Conservation (phyloP, 2,329 filamentous ascomycete genomes). For the Bipolaris cookei region DNA sequence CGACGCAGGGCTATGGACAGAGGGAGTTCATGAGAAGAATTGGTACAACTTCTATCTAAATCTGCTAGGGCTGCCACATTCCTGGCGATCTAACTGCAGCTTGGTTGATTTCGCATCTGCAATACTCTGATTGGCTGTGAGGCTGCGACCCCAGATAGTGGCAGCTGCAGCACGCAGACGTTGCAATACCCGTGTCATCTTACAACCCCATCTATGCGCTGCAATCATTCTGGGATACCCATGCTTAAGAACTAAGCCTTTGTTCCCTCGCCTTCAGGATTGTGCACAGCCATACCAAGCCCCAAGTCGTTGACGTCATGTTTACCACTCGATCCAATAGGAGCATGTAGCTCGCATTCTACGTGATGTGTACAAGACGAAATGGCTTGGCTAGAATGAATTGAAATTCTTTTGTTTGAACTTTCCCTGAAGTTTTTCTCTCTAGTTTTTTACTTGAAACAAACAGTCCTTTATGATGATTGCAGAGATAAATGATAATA, state of each 20-base stretch:
- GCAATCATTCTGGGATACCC: neutral
- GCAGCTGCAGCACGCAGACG: neutral
- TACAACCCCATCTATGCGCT: neutral
- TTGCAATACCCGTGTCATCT: neutral
- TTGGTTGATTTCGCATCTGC: neutral
- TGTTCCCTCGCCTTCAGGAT: neutral
- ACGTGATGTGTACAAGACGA: conserved; percentile 2
- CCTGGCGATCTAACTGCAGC: conserved; percentile 3
- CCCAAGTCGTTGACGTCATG: conserved; percentile 18
- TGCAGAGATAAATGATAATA: conserved; percentile 6
- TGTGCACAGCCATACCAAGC: conserved; percentile 6
- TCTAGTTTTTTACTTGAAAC: neutral
- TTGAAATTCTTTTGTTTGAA: neutral
- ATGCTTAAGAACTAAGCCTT: neutral
- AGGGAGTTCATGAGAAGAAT: too few relatives aligned
- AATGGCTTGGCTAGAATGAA: neutral
- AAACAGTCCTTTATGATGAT: neutral
- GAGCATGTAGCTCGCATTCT: conserved; percentile 4
- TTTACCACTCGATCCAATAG: conserved; percentile 12
- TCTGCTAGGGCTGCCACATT: neutral
- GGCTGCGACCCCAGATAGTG: neutral
- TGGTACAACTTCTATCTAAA: too few relatives aligned
- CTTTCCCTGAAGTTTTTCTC: neutral
- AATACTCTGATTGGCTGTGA: conserved; percentile 4
- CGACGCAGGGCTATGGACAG: too few relatives aligned